Percentiles rank a stretch among this genome's conserved stretches.
Conservation (phyloP, 345 rosid genomes). For the Geranium brycei region DNA sequence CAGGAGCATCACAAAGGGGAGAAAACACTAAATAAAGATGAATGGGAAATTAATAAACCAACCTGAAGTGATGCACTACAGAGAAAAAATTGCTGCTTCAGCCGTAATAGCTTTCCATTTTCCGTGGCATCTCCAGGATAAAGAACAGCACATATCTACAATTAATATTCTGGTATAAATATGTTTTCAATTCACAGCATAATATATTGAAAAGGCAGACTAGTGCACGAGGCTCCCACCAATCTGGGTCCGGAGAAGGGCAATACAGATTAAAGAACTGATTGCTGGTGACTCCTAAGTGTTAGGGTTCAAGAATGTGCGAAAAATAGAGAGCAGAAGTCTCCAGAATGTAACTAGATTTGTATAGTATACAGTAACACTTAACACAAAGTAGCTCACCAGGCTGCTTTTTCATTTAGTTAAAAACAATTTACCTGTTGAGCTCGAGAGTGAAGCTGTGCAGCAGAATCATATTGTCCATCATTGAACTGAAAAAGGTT, state of each 20-base stretch:
- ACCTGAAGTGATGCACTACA: slow-evolving; percentile 99
- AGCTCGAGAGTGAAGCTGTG: slow-evolving; percentile 72
- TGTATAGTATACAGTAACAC: not conserved
- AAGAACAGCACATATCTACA: slow-evolving; percentile 86
- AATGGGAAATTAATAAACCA: slow-evolving; percentile 11
- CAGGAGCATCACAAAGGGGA: not conserved
- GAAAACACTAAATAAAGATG: not conserved
- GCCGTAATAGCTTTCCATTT: slow-evolving; percentile 79
- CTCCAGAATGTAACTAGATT: not conserved
- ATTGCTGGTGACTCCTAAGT: not conserved
- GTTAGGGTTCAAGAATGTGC: not conserved
- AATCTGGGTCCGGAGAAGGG: not conserved
- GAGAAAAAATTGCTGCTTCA: slow-evolving; percentile 92
- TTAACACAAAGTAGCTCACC: not conserved
- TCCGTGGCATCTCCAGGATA: slow-evolving; percentile 99
- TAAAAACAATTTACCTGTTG: slow-evolving; percentile 37
- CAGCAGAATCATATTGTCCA: slow-evolving; percentile 90
- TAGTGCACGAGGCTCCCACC: not conserved
- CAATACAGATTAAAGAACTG: not conserved
- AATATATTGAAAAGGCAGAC: not conserved
- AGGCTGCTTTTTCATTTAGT: not conserved
- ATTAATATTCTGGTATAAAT: slow-evolving; percentile 5
- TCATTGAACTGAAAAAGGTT: slow-evolving; percentile 81
- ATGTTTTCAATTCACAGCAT: not conserved
- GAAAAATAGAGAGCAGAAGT: not conserved